These are phyloP conservation scores for Xylariales sp. DNA, from an alignment of 2,329 filamentous ascomycete genomes.

Conservation along the genomic window DNA sequence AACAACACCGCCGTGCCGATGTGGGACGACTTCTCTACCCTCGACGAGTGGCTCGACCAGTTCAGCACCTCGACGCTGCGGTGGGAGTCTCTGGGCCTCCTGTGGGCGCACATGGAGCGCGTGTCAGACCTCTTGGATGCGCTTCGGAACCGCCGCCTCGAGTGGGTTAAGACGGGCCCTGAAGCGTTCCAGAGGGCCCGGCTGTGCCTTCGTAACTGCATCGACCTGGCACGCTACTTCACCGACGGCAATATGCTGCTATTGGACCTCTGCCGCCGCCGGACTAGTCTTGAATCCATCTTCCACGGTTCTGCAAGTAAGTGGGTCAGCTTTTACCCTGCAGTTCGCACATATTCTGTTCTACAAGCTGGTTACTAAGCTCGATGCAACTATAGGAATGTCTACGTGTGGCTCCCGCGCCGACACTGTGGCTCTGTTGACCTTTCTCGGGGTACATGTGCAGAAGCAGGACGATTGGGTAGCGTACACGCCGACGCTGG, in stretches of 20 bases:
- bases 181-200: slow-evolving; percentile 19
- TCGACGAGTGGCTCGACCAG: slow-evolving; percentile 19
- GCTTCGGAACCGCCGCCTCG: neutral
- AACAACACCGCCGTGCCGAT: slow-evolving; percentile 21
- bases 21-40: slow-evolving; percentile 19
- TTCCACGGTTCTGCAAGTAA: slow-evolving; percentile 35
- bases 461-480: slow-evolving; percentile 14
- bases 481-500: slow-evolving; percentile 25
- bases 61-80: slow-evolving; percentile 20
- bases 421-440: slow-evolving; percentile 30
- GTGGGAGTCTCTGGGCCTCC: slow-evolving; percentile 23
- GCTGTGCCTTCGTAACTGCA: slow-evolving; percentile 26
- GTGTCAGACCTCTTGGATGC: slow-evolving; percentile 13
- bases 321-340: slow-evolving; percentile 15
- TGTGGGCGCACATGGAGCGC: slow-evolving; percentile 13
- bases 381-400: slow-evolving; percentile 22
- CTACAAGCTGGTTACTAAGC: neutral
- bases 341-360: neutral
- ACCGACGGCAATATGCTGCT: slow-evolving; percentile 28
- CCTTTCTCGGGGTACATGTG: slow-evolving; percentile 30
- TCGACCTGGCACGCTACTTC: slow-evolving; percentile 21
- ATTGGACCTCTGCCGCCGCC: slow-evolving; percentile 30
- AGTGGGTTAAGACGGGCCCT: neutral
- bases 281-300: slow-evolving; percentile 29
- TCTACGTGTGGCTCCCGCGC: slow-evolving; percentile 31